A percentile compares a stretch with the other conserved stretches of the same genome.
Conservation (phyloP, 192 early-diverging fungal species). For the Linderina pennispora region DNA sequence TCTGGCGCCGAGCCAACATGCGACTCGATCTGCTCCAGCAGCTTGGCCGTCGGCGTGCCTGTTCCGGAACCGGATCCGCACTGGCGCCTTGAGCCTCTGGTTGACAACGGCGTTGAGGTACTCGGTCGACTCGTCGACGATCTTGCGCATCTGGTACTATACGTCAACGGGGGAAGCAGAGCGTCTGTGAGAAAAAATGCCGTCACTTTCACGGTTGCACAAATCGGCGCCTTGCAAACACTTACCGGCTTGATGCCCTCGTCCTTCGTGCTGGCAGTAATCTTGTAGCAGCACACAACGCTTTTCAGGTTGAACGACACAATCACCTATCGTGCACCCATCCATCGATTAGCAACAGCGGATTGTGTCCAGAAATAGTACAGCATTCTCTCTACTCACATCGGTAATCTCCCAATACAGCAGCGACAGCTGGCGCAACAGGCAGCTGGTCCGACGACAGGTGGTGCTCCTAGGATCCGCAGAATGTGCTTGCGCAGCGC, state of each 20-base stretch:
- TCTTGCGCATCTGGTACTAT: conserved; percentile 33
- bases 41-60: conserved; percentile 15
- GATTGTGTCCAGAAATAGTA: not conserved
- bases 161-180: too few species aligned
- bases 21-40: conserved; percentile 3
- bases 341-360: not conserved
- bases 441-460: conserved; percentile 24
- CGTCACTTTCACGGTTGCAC: too few species aligned
- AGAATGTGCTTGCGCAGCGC: conserved; percentile 26
- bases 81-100: conserved; percentile 24
- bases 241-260: conserved; percentile 19
- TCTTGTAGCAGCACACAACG: conserved; percentile 36
- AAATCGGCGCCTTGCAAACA: too few species aligned
- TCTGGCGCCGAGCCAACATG: too few species aligned
- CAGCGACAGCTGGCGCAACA: conserved; percentile 33
- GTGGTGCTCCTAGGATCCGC: conserved; percentile 39
- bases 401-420: conserved; percentile 45
- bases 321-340: conserved; percentile 14
- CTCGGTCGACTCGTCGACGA: conserved; percentile 33
- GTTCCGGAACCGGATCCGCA: conserved; percentile 26
- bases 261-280: conserved; percentile 10
- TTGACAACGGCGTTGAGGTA: conserved; percentile 37
- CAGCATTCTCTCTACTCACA: conserved; percentile 11
- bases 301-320: conserved; percentile 34
- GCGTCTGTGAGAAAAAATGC: too few species aligned